Percentiles rank a stretch among this genome's conserved stretches.
These are phyloP conservation scores for Eremothecium cymbalariae DNA, from an alignment of 1,139 yeast genomes.

Conservation along the genomic window DNA sequence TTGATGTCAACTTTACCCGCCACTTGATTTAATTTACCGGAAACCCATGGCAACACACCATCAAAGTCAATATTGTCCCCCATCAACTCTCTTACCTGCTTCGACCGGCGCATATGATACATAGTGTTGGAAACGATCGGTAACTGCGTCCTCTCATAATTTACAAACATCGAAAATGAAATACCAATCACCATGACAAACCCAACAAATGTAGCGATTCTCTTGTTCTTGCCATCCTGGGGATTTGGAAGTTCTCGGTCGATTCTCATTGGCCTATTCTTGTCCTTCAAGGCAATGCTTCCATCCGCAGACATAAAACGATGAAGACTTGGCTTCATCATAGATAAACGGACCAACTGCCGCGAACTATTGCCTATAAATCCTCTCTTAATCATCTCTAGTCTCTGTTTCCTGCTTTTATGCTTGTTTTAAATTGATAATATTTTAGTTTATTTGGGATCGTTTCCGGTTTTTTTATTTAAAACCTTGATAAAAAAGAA, in stretches of 20 bases:
- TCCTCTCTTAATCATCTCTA: too few species aligned
- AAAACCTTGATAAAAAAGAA: too few species aligned
- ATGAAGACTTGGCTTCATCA: constrained; percentile 1
- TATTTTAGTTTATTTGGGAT: too few species aligned
- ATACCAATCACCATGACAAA: constrained; percentile 60
- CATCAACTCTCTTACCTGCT: constrained; percentile 51
- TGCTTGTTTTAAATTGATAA: too few species aligned
- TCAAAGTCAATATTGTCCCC: constrained; percentile 72
- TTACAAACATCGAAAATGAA: constrained; percentile 66
- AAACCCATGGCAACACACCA: constrained; percentile 77
- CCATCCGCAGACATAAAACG: constrained; percentile 13
- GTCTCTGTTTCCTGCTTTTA: too few species aligned
- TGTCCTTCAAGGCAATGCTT: constrained; percentile 17
- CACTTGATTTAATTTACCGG: constrained; percentile 76
- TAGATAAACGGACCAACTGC: too few species aligned
- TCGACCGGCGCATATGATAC: constrained; percentile 74
- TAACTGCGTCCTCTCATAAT: constrained; percentile 83
- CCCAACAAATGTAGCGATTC: constrained; percentile 46
- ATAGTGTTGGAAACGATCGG: constrained; percentile 84
- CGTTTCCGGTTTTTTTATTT: too few species aligned
- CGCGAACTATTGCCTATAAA: too few species aligned
- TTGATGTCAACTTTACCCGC: constrained; percentile 69
- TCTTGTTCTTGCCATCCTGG: constrained; percentile 39
- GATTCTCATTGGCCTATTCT: constrained; percentile 43
- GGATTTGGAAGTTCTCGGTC: constrained; percentile 74